Percentiles rank a stretch among this genome's conserved stretches.
Conservation (phyloP, 2,329 filamentous ascomycete species). For the Trichoderma sp. region DNA sequence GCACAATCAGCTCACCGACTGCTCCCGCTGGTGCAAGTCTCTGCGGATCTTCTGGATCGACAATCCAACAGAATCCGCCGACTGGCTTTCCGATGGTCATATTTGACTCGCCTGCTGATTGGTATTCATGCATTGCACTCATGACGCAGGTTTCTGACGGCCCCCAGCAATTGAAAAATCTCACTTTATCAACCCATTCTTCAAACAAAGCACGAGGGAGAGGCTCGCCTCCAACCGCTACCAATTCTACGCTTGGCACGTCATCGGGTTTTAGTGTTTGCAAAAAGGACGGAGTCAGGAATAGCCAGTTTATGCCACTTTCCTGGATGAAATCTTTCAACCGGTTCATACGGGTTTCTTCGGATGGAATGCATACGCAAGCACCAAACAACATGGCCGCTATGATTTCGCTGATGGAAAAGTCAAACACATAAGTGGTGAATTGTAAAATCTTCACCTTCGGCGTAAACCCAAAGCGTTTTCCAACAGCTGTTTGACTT, state of each 20-base stretch:
- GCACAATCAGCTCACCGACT: not conserved
- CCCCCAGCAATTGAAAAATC: slow-evolving; percentile 16
- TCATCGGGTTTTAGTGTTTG: not conserved
- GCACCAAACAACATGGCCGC: not conserved
- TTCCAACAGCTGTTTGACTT: not conserved
- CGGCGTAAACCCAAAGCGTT: not conserved
- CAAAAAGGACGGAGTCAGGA: slow-evolving; percentile 24
- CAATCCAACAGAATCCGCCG: slow-evolving; percentile 25
- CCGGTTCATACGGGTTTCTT: not conserved
- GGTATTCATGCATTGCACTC: not conserved
- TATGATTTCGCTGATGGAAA: not conserved
- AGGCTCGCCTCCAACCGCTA: slow-evolving; percentile 10
- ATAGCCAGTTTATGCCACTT: not conserved
- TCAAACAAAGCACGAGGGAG: not conserved
- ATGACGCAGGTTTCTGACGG: slow-evolving; percentile 21
- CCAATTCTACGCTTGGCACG: not conserved
- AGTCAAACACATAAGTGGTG: not conserved
- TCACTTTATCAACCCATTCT: slow-evolving; percentile 18
- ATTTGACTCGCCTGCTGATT: not conserved
- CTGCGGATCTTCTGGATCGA: slow-evolving; percentile 9
- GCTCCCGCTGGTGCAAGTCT: not conserved
- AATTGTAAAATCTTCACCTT: not conserved
- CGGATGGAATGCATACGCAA: not conserved
- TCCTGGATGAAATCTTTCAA: not conserved
- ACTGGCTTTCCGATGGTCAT: slow-evolving; percentile 19